Evolutionary conservation across 2,329 filamentous ascomycete genomes (phyloP), one percentile per base, ranked within the genome.

Genomic region (Botryotinia calthae): DNA sequence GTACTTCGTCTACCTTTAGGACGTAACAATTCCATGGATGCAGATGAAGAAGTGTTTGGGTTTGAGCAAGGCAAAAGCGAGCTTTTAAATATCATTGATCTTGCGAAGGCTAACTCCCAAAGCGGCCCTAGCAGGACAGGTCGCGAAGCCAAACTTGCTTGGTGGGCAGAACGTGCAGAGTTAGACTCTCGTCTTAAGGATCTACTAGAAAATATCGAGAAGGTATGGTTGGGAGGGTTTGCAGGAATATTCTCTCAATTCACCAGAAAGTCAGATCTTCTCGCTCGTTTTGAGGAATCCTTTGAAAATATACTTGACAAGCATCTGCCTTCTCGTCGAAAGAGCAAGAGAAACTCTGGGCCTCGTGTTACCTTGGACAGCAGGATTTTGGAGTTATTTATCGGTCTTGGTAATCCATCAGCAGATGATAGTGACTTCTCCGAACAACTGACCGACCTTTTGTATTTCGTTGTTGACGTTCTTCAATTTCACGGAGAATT

Each of bases 381-480:
- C 40, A 86, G 89, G 72, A 92, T 98, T 28, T 83, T 98, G 64
- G 94, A 97, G 77, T 84, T 99, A 0, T 98, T 99, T 78, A 87
- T 97, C 73, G 93, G 93, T 0, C 87, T 99, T 0, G 94, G 94
- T 5, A 89, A 93, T 78, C 88, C 93, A 3, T 88, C 88, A 0
- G 86, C 87, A 12, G 87, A 90, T 2, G 88, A 90, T 12, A 83
- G 85, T 73, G 94, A 97, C 75, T 87, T 97, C 34, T 95, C 98
- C 75, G 95, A 98, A 79, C 89, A 91, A 0, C 84, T 99, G n/a
- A 94, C 91, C 77, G 96, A 99, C 80, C 84, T 99, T 42, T 87
- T 99, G 5, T 98, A 98, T 83, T 98, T 98, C 80, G 93, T 98
- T 1, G 91, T 99, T 9, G 96, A 99, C 79, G 95, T 98, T 69